Conservation (phyloP, 352 stramenopile species). For the Pythium rishiriense region DNA sequence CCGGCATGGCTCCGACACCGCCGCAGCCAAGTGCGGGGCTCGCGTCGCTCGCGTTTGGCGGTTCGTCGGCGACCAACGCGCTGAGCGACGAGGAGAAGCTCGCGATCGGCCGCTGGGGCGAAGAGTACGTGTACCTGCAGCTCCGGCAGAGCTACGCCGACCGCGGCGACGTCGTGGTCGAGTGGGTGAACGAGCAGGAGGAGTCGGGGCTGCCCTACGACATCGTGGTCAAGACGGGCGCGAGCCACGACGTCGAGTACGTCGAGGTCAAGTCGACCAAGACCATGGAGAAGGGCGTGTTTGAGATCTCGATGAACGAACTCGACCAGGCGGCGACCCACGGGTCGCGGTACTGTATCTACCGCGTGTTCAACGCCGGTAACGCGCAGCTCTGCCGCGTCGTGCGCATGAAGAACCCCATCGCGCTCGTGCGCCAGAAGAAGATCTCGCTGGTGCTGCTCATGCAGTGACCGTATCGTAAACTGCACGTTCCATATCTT, state of each 20-base stretch:
- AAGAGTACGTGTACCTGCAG: slow-evolving; percentile 83
- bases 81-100: slow-evolving; percentile 76
- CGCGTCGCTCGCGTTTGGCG: slow-evolving; percentile 16
- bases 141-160: slow-evolving; percentile 47
- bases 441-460: slow-evolving; percentile 80
- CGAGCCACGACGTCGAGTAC: slow-evolving; percentile 62
- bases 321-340: slow-evolving; percentile 78
- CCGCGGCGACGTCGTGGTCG: slow-evolving; percentile 35
- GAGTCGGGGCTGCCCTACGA: slow-evolving; percentile 86
- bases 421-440: slow-evolving; percentile 77
- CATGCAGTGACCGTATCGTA: slow-evolving; percentile 60
- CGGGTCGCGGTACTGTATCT: slow-evolving; percentile 81
- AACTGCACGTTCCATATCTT: slow-evolving; percentile 4
- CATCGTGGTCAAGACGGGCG: slow-evolving; percentile 51
- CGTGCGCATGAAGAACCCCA: slow-evolving; percentile 83
- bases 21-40: background rate
- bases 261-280: slow-evolving; percentile 87
- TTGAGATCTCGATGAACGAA: slow-evolving; percentile 91
- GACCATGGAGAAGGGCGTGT: slow-evolving; percentile 85
- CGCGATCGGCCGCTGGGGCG: slow-evolving; percentile 81
- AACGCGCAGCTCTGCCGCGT: slow-evolving; percentile 70
- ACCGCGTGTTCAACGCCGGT: slow-evolving; percentile 84
- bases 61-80: slow-evolving; percentile 33
- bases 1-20: background rate
- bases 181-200: slow-evolving; percentile 79